Base-by-base conservation (phyloP, 2,329 filamentous ascomycete genomes). In the Fusarium poae region DNA sequence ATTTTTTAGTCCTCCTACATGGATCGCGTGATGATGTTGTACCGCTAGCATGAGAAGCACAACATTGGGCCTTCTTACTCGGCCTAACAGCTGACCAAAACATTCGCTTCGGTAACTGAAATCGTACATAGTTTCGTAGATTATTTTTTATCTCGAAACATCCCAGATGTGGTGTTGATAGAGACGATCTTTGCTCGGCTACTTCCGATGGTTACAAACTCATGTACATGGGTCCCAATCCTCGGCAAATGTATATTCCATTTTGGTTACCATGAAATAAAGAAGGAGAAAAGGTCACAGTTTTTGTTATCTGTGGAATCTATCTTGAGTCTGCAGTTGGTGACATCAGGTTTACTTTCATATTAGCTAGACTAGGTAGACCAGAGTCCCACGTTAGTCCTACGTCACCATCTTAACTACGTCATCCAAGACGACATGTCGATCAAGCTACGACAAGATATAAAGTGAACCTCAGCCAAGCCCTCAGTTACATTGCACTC, bases 341-440 rank as follows among this genome's bases (percentile, higher is more conserved):
- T 37, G 51, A 55, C 30, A 55, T 55, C 51, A 55, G 40, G 4
- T 23, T 21, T 34, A 6, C 6, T 11, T 35, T 21, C 3, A 2
- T 18, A 5, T 29, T 16, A 27, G 15, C 30, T 29, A 16, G n/a
- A n/a, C n/a, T n/a, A n/a, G n/a, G n/a, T n/a, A n/a, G n/a, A n/a
- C n/a, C n/a, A n/a, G n/a, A 25, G 35, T 25, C 45, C 11, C 20
- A 20, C 6, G 23, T 39, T 15, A 2, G 9, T 7, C 15, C 30
- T 55, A 55, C 51, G 51, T 55, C 51, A 55, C 43, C 18, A 29
- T 4, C 12, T 13, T 23, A 37, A 8, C 30, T 55, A 55, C 51
- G 51, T 55, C 51, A 55, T 54, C 15, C 16, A 30, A 37, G 10
- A 53, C 30, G 20, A 21, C 20, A 6, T 29, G 23, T 27, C 35